A percentile compares a stretch with the other conserved stretches of the same genome.
These are phyloP conservation scores for Arxiozyma telluris DNA, from an alignment of 1,139 yeast genomes.

Conservation along the genomic window DNA sequence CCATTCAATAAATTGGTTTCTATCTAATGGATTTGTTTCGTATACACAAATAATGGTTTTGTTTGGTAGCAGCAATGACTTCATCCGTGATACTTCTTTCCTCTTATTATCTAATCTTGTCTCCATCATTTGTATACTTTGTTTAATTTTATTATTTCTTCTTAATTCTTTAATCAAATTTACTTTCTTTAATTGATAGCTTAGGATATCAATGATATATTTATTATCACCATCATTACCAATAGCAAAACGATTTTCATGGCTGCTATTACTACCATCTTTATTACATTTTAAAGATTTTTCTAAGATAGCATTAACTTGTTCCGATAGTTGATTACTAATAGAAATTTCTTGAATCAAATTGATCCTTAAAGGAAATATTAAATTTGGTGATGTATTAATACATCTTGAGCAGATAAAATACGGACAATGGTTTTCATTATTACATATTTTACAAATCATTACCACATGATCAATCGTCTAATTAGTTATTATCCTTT, in stretches of 20 bases:
- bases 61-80: neutral
- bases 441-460: conserved; percentile 2
- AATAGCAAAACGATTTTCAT: no score
- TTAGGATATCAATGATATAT: conserved; percentile 13
- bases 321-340: conserved; percentile 12
- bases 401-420: conserved; percentile 21
- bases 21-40: neutral
- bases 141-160: conserved; percentile 13
- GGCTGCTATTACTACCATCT: neutral
- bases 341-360: conserved; percentile 15
- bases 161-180: conserved; percentile 15
- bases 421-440: neutral
- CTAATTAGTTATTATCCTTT: neutral
- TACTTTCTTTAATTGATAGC: conserved; percentile 15
- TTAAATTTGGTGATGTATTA: conserved; percentile 21
- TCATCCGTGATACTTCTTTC: conserved; percentile 6
- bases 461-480: neutral
- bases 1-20: neutral
- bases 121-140: conserved; percentile 11
- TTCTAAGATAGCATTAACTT: conserved; percentile 17
- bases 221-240: neutral
- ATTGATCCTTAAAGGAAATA: conserved; percentile 7
- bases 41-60: neutral
- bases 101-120: conserved; percentile 12
- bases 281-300: conserved; percentile 8